Base-by-base conservation (phyloP, 306 rosid genomes). In the Casuarina glauca region DNA sequence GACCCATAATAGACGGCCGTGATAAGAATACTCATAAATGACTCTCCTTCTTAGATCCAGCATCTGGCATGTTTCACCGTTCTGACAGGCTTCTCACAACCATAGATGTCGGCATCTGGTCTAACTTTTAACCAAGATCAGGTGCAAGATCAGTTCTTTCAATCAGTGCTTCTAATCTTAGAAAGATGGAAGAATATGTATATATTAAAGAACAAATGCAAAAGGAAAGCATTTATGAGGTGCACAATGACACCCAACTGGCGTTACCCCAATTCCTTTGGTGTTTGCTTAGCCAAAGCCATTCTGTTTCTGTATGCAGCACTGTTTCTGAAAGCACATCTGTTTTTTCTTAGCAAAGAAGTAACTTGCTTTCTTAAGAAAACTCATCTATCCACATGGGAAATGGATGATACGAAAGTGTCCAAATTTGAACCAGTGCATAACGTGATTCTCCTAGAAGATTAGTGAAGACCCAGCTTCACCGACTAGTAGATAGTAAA, bases 301-400 rank as follows among this genome's bases (percentile, higher is more conserved):
- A 20, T 57, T 3, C 0, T 57, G 64, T 1, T 57, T 57, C 12
- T 57, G 63, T 57, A 5, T 9, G 1, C 39, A 57, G 32, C 32
- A 26, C 32, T 26, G 32, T 26, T 26, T 26, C 32, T 26, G 32
- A 26, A 26, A 26, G 32, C 32, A 26, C 32, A 26, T 26, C 32
- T 26, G 32, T 26, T 26, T 26, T 66, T 66, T 66, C 71, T 66
- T 66, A 66, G 71, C 49, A 7, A 66, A 41, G 13, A 67, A 67
- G 71, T n/a, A 6, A 67, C 39, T 17, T 67, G 42, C 6, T 17
- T 41, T 39, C 32, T 12, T 62, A 36, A 62, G 9, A 61, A 62
- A 38, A 62, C 36, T 44, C 13, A 36, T 62, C 44, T 3, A 12
- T 36, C 13, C 44, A 36, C 69, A 62, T 5, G 69, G 69, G 43